phyloP scores from a whole-genome alignment of 768 basidiomycete species.

The Suillus ampliporus region DNA sequence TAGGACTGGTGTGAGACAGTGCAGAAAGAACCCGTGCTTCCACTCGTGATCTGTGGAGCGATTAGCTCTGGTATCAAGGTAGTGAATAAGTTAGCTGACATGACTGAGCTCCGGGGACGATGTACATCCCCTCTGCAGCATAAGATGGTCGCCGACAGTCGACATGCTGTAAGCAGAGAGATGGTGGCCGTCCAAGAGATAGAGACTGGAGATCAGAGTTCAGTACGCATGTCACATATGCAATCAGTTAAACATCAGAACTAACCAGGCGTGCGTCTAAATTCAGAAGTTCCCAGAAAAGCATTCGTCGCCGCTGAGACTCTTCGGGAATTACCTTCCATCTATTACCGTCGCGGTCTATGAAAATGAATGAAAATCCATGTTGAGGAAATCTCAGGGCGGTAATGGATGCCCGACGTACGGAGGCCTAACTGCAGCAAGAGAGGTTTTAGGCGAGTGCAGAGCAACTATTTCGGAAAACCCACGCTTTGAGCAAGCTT shows the following conservation, averaged over 20 bases:
- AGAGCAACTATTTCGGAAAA: conserved; percentile 16
- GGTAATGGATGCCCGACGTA: conserved; percentile 41
- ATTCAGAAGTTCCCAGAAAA: conserved; percentile 79
- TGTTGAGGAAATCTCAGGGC: conserved; percentile 15
- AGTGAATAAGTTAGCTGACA: conserved; percentile 28
- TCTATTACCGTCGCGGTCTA: conserved; percentile 72
- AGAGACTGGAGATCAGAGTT: conserved; percentile 52
- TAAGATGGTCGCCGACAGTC: conserved; percentile 57
- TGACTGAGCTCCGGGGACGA: conserved; percentile 33
- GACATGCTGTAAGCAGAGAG: conserved; percentile 66
- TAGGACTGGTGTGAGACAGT: conserved; percentile 67
- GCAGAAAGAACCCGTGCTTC: conserved; percentile 69
- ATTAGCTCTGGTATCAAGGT: conserved; percentile 16
- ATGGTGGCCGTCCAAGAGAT: conserved; percentile 74
- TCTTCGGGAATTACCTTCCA: conserved; percentile 74
- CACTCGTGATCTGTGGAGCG: conserved; percentile 63
- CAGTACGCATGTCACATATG: conserved; percentile 16
- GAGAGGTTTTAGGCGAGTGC: conserved; percentile 10
- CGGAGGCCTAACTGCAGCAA: conserved; percentile 65
- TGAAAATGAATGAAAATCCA: conserved; percentile 17
- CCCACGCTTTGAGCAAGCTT: conserved; percentile 77
- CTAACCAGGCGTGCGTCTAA: conserved; percentile 72
- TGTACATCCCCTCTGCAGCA: conserved; percentile 33
- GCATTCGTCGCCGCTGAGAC: conserved; percentile 66
- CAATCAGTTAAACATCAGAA: conserved; percentile 16